Evolutionary conservation across 805 yeast species (phyloP).

Genomic region (Starmerella vitae): DNA sequence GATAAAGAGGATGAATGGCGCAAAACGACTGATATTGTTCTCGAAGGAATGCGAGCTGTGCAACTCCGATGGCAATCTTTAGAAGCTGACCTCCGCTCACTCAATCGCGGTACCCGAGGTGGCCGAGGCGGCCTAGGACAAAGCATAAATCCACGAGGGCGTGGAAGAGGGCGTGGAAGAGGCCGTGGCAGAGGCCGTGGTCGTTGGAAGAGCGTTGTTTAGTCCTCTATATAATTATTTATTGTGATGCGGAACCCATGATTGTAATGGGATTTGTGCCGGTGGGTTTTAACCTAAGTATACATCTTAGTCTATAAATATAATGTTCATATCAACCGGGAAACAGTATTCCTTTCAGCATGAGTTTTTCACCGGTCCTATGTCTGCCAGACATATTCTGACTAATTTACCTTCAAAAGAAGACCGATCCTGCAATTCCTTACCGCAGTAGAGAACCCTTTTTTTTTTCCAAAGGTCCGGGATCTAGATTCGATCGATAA

Average conservation of each 20-base stretch:
- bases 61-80: slow-evolving; percentile 16
- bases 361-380: not conserved
- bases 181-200: slow-evolving; percentile 20
- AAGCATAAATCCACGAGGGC: slow-evolving; percentile 8
- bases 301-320: too few species aligned
- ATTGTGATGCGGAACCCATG: too few species aligned
- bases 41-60: slow-evolving; percentile 13
- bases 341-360: too few species aligned
- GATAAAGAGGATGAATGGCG: slow-evolving; percentile 15
- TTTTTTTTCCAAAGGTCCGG: too few species aligned
- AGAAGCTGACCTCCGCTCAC: slow-evolving; percentile 11
- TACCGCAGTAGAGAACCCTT: too few species aligned
- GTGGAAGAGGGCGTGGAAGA: slow-evolving; percentile 18
- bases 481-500: too few species aligned
- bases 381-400: too few species aligned
- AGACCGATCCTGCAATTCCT: too few species aligned
- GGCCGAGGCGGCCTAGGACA: not conserved
- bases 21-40: slow-evolving; percentile 5
- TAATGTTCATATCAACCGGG: too few species aligned
- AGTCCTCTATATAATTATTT: slow-evolving; percentile 3
- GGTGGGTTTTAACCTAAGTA: too few species aligned
- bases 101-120: slow-evolving; percentile 1
- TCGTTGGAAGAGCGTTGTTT: slow-evolving; percentile 6
- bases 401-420: too few species aligned
- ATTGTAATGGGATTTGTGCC: too few species aligned